Percentiles rank a stretch among this genome's conserved stretches.
phyloP scores from a whole-genome alignment of 2,329 filamentous ascomycete genomes.

The Fusarium coffeatum region DNA sequence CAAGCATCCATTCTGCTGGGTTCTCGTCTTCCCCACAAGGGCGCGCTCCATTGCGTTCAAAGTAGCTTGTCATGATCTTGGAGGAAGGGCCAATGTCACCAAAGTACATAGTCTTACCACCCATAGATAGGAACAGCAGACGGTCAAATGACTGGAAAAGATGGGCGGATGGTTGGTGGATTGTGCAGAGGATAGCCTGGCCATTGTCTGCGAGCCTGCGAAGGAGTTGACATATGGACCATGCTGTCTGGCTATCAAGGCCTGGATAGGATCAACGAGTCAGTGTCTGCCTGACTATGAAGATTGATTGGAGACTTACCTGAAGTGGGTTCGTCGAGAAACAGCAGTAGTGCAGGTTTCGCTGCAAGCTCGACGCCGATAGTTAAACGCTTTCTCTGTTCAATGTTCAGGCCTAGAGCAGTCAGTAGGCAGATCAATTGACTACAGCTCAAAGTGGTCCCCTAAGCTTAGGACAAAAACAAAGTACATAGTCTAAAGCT shows the following conservation, averaged over 20 bases:
- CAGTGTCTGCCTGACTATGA: neutral
- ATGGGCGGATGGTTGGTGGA: constrained; percentile 59
- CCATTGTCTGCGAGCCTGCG: constrained; percentile 67
- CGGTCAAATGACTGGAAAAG: constrained; percentile 63
- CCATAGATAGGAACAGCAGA: constrained; percentile 65
- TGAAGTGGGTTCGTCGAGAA: constrained; percentile 82
- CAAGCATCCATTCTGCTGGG: constrained; percentile 75
- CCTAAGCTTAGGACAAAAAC: no score
- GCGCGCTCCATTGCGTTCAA: constrained; percentile 69
- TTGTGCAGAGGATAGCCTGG: constrained; percentile 59
- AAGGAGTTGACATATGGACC: constrained; percentile 77
- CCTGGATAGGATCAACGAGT: no score
- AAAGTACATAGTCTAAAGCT: no score
- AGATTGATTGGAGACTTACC: constrained; percentile 52
- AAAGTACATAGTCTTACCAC: constrained; percentile 69
- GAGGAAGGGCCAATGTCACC: constrained; percentile 56
- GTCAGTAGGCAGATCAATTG: no score
- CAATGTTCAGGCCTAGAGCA: constrained; percentile 50
- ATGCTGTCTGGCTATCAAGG: constrained; percentile 79
- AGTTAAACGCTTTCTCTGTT: constrained; percentile 68
- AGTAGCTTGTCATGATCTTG: constrained; percentile 63
- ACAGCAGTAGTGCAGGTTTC: constrained; percentile 77
- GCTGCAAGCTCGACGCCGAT: constrained; percentile 82
- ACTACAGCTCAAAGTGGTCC: no score
- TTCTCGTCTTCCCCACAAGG: constrained; percentile 66